Percentiles rank a stretch among this genome's conserved stretches.
phyloP scores from a whole-genome alignment of 305 asterid species.

The Fraxinus dipetala region DNA sequence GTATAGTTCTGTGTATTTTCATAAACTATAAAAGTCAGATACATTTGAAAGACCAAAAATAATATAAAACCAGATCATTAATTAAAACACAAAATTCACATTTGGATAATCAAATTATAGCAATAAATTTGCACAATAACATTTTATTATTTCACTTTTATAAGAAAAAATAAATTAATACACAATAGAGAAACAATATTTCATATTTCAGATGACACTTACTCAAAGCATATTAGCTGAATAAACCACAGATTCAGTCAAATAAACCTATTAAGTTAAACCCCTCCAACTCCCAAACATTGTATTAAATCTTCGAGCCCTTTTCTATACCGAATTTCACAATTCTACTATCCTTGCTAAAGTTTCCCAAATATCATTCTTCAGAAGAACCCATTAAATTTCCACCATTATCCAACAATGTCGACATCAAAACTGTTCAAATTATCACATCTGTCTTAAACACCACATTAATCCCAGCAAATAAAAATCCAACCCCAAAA shows the following conservation, averaged over 20 bases:
- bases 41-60: neutral
- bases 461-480: conserved; percentile 2
- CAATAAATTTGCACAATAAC: neutral
- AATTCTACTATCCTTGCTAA: neutral
- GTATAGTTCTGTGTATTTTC: neutral
- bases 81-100: neutral
- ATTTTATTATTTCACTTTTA: neutral
- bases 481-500: conserved; percentile 10
- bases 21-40: neutral
- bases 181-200: neutral
- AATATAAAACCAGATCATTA: neutral
- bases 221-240: neutral
- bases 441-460: neutral
- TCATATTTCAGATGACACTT: neutral
- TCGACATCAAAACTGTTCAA: neutral
- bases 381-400: conserved; percentile 10
- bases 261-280: neutral
- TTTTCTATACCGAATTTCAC: neutral
- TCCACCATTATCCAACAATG: neutral
- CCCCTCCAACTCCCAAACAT: neutral
- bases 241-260: neutral
- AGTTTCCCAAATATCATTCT: neutral
- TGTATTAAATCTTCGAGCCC: neutral
- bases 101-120: neutral
- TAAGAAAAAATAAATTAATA: neutral